phyloP scores from a whole-genome alignment of 129 eudicot genomes.

The Arctium minus region DNA sequence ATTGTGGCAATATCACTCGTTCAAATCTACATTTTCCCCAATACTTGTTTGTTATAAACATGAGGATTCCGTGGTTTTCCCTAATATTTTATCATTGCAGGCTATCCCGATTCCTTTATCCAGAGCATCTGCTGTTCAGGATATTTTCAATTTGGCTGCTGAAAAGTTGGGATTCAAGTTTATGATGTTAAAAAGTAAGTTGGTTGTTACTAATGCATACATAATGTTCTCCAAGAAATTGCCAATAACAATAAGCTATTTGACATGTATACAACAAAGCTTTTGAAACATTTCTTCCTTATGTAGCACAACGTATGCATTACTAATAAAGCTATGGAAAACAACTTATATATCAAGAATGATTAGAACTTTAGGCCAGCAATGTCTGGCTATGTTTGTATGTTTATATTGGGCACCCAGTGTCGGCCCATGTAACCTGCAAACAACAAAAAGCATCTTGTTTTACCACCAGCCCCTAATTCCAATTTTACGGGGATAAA shows the following conservation, averaged over 20 bases:
- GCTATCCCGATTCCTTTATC: slow-evolving; percentile 80
- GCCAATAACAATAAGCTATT: background rate
- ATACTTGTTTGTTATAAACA: background rate
- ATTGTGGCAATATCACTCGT: no score
- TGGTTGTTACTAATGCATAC: background rate
- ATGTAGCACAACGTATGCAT: background rate
- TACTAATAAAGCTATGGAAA: background rate
- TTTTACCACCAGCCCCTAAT: background rate
- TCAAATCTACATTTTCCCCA: no score
- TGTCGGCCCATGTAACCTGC: no score
- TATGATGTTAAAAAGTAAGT: slow-evolving; percentile 49
- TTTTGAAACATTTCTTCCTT: background rate
- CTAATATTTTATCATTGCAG: slow-evolving; percentile 29
- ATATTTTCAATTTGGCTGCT: slow-evolving; percentile 85
- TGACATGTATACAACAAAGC: background rate
- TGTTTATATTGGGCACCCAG: background rate
- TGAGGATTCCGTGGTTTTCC: background rate
- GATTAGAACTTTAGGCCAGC: background rate
- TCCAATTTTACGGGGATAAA: background rate
- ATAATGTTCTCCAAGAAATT: background rate
- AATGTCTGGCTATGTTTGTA: background rate
- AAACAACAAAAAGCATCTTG: background rate
- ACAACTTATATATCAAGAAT: background rate
- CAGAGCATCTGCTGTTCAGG: slow-evolving; percentile 63
- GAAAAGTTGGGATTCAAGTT: slow-evolving; percentile 87